phyloP scores from a whole-genome alignment of 106 monocot genomes.

The Platanthera guangdongensis region DNA sequence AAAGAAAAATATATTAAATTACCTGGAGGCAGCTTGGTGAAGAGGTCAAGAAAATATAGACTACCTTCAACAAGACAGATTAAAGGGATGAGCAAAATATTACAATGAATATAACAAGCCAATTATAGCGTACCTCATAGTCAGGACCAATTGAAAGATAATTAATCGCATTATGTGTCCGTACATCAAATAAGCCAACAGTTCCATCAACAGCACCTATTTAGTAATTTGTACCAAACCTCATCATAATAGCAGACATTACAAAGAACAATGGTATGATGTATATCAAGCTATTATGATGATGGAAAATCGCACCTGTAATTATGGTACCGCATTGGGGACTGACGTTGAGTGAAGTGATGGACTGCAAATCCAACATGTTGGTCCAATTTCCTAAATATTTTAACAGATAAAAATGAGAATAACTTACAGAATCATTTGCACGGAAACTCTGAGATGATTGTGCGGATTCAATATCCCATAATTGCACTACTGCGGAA shows the following conservation, averaged over 20 bases:
- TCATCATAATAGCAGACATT: neutral
- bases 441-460: conserved; percentile 52
- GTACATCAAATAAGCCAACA: conserved; percentile 68
- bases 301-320: conserved; percentile 33
- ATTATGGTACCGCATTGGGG: conserved; percentile 51
- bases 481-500: conserved; percentile 68
- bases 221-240: neutral
- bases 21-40: neutral
- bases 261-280: neutral
- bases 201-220: conserved; percentile 84
- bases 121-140: conserved; percentile 37
- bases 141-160: conserved; percentile 59
- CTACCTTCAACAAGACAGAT: neutral
- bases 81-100: neutral
- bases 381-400: neutral
- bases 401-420: conserved; percentile 1
- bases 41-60: neutral
- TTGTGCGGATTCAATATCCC: conserved; percentile 71
- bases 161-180: conserved; percentile 54
- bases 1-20: neutral
- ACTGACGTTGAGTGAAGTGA: conserved; percentile 62
- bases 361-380: conserved; percentile 40
- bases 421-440: conserved; percentile 70
- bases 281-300: no score
- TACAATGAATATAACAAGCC: neutral